Base-by-base conservation (phyloP, 345 rosid species). In the Bruguiera gymnorhiza region DNA sequence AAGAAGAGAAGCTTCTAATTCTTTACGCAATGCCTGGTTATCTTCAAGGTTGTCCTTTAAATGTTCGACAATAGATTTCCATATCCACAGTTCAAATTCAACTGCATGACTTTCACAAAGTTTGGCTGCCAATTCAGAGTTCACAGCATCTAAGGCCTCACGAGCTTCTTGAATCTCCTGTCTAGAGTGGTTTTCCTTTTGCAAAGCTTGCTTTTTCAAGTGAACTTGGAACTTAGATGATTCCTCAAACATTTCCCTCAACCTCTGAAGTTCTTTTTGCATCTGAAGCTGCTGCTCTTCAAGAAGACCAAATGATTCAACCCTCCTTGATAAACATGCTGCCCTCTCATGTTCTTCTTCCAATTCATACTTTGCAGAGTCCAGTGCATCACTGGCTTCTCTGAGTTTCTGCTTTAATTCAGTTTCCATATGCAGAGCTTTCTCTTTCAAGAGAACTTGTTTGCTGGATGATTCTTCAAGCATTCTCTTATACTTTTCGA, bases 1-100 rank as follows among this genome's bases (percentile, higher is more conserved):
- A 56, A 56, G 26, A 56, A 56, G 60, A 56, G 60, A 56, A 56
- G 60, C 60, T 24, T 56, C 60, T 56, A 56, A 56, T 56, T 56
- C 31, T 56, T 56, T 56, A 24, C 31, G 60, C 26, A 56, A 27
- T 24, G 60, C 26, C 24, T 56, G 60, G 24, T 27, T 56, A 24
- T 56, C 60, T 24, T 56, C 60, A 56, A 56, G 31, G 24, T 24
- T 27, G 6, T 56, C 60, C 16, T 56, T 56, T 3, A 56, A 56
- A 16, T 13, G 60, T 10, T 56, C 60, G 24, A 26, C 60, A 0
- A 56, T 24, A 56, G 60, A 56, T 56, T 56, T 56, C 60, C 60
- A 56, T 56, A 56, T 24, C 60, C 60, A 56, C 30, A 56, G 23
- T 11, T 56, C 60, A 56, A 56, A 56, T 56, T 56, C 60, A 56